phyloP scores from a whole-genome alignment of 202 grass and related monocot species.

The Cymbopogon flexuosus region DNA sequence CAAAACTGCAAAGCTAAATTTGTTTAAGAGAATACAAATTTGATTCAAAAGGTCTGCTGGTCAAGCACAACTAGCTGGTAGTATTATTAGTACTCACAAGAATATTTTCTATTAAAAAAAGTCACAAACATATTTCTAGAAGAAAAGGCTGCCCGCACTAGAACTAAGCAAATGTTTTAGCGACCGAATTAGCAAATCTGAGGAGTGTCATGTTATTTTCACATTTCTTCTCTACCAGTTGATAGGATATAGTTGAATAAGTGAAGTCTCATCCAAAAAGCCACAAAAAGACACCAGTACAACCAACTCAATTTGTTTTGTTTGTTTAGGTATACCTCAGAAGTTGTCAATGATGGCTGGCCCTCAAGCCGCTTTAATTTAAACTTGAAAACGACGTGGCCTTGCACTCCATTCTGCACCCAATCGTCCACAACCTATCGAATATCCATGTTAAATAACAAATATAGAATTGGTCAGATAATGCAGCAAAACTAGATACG shows the following conservation, averaged over 20 bases:
- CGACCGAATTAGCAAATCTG: background rate
- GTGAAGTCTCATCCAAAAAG: background rate
- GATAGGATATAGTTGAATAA: background rate
- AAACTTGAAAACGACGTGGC: conserved; percentile 70
- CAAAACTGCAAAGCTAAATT: background rate
- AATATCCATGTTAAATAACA: conserved; percentile 4
- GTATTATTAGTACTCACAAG: background rate
- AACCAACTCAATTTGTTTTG: background rate
- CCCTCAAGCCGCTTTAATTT: conserved; percentile 79
- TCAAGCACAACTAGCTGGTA: background rate
- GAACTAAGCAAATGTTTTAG: background rate
- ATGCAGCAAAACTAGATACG: background rate
- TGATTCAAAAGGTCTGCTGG: background rate
- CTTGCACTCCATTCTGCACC: conserved; percentile 59
- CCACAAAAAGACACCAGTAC: background rate
- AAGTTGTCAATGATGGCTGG: conserved; percentile 63
- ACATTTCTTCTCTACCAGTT: background rate
- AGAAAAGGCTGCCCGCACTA: background rate
- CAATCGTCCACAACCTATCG: conserved; percentile 71
- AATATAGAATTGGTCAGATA: background rate
- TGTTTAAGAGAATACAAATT: background rate
- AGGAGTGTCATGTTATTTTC: background rate
- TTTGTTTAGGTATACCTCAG: conserved; percentile 50
- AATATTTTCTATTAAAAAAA: background rate
- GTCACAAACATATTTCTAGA: background rate